Evolutionary conservation across 495 filamentous ascomycete genomes (phyloP).

Genomic region (Aspergillus diversus): DNA sequence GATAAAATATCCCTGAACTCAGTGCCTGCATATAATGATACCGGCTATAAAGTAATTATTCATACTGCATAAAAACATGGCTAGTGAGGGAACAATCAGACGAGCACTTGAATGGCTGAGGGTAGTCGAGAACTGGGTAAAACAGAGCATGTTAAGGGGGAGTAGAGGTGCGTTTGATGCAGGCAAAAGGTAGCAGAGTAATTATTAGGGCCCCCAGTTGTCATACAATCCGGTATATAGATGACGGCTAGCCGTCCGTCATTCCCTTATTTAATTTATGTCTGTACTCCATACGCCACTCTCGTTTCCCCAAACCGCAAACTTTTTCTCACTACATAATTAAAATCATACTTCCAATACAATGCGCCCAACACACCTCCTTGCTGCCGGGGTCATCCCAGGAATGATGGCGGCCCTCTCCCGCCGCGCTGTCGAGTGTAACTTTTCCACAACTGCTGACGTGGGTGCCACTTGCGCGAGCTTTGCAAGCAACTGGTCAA

Average conservation of each 20-base stretch:
- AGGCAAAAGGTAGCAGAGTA: too few species aligned
- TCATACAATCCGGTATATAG: too few species aligned
- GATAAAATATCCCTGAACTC: too few species aligned
- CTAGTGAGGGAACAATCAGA: too few species aligned
- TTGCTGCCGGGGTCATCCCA: constrained; percentile 11
- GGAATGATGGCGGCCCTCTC: constrained; percentile 9
- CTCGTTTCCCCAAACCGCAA: too few species aligned
- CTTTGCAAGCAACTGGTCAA: constrained; percentile 22
- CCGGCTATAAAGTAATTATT: neutral
- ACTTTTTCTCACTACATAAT: constrained; percentile 5
- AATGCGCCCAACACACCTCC: constrained; percentile 11
- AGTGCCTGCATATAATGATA: neutral
- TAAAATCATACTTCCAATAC: neutral
- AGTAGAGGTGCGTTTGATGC: too few species aligned
- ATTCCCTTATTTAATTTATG: too few species aligned
- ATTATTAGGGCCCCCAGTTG: too few species aligned
- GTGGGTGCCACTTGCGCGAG: constrained; percentile 19
- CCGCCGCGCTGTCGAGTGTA: constrained; percentile 20
- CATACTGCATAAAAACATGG: neutral
- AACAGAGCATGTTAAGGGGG: too few species aligned
- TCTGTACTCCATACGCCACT: neutral
- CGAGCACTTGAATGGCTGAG: too few species aligned
- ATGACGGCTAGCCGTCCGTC: too few species aligned
- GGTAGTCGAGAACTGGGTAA: too few species aligned
- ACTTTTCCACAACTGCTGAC: constrained; percentile 10